phyloP scores from a whole-genome alignment of 768 basidiomycete genomes.

The Suillus placidus region DNA sequence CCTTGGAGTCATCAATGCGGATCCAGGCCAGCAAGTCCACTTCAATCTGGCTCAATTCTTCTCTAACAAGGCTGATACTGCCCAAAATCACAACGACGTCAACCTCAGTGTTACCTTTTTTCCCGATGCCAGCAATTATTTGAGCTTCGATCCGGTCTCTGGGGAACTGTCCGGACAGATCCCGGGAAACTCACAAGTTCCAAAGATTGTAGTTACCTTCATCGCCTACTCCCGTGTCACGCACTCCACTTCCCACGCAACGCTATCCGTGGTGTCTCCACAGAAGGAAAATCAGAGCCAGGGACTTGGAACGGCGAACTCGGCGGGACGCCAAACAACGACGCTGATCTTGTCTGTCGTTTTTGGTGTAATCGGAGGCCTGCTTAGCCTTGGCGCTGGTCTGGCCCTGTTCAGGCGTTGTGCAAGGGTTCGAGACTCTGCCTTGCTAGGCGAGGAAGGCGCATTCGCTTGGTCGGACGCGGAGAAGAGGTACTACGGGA shows the following conservation, averaged over 20 bases:
- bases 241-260: slow-evolving; percentile 73
- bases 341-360: slow-evolving; percentile 62
- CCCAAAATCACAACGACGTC: slow-evolving; percentile 44
- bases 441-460: slow-evolving; percentile 61
- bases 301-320: slow-evolving; percentile 40
- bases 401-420: slow-evolving; percentile 59
- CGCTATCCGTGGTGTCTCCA: slow-evolving; percentile 51
- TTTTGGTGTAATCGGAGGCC: slow-evolving; percentile 63
- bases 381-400: slow-evolving; percentile 55
- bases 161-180: slow-evolving; percentile 58
- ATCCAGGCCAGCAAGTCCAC: slow-evolving; percentile 50
- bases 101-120: slow-evolving; percentile 57
- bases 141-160: slow-evolving; percentile 51
- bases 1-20: slow-evolving; percentile 58
- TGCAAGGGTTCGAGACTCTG: slow-evolving; percentile 61
- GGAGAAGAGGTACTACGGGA: slow-evolving; percentile 72
- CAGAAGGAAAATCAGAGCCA: slow-evolving; percentile 39
- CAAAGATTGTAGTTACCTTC: slow-evolving; percentile 56
- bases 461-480: slow-evolving; percentile 59
- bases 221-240: slow-evolving; percentile 68
- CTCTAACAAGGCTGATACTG: slow-evolving; percentile 43
- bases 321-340: slow-evolving; percentile 49
- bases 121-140: slow-evolving; percentile 53
- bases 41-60: slow-evolving; percentile 61
- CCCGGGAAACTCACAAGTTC: slow-evolving; percentile 45